Conservation (phyloP, 169 alveolate genomes). For the Cryptosporidium muris region DNA sequence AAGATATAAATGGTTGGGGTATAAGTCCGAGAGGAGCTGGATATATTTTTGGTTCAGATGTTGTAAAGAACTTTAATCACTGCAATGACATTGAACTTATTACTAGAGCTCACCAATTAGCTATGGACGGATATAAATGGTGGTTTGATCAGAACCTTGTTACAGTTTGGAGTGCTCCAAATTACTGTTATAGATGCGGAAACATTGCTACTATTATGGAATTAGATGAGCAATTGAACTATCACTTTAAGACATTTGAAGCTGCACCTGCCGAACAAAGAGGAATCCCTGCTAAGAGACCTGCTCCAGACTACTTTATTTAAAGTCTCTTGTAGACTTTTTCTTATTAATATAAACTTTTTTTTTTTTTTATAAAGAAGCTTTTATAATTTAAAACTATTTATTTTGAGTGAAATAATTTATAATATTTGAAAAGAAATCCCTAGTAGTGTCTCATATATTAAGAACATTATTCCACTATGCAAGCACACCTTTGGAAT, state of each 20-base stretch:
- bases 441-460: constrained; percentile 29
- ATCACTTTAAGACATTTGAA: constrained; percentile 83
- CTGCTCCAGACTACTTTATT: constrained; percentile 87
- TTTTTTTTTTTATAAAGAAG: too few relatives aligned
- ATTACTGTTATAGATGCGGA: constrained; percentile 94
- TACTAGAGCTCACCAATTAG: constrained; percentile 99
- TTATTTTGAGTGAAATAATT: constrained; percentile 1
- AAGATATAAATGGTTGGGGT: constrained; percentile 98
- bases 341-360: neutral
- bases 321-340: constrained; percentile 8
- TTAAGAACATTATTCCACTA: constrained; percentile 56
- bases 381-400: neutral
- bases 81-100: constrained; percentile 93
- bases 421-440: neutral
- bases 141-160: constrained; percentile 83
- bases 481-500: constrained; percentile 66
- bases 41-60: constrained; percentile 98
- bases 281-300: constrained; percentile 85
- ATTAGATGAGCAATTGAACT: constrained; percentile 87
- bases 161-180: constrained; percentile 97
- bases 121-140: constrained; percentile 99
- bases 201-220: constrained; percentile 91
- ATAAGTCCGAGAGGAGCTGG: constrained; percentile 99
- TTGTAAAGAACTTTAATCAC: constrained; percentile 92
- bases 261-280: constrained; percentile 87